These are phyloP conservation scores for Fusarium nematophilum DNA, from an alignment of 2,329 filamentous ascomycete genomes.

Conservation along the genomic window DNA sequence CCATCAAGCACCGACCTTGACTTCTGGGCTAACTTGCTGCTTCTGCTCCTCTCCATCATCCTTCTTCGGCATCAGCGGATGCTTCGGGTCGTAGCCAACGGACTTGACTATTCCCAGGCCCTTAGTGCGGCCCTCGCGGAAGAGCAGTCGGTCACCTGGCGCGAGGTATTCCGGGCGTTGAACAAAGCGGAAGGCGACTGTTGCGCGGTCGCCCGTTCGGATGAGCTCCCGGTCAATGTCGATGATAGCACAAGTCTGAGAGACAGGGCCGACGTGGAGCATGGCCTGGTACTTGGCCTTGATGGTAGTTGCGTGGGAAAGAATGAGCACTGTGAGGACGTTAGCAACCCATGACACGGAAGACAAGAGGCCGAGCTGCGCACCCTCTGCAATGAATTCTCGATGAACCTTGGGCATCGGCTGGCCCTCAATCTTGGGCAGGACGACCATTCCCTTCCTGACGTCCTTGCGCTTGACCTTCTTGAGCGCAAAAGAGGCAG, in stretches of 20 bases:
- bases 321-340: constrained; percentile 76
- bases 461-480: constrained; percentile 91
- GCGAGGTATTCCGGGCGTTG: constrained; percentile 93
- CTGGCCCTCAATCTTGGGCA: constrained; percentile 82
- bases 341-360: constrained; percentile 8
- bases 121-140: constrained; percentile 95
- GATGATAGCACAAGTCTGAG: constrained; percentile 96
- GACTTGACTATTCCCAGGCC: constrained; percentile 94
- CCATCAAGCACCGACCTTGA: constrained; percentile 40
- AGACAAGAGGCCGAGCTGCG: too few relatives aligned
- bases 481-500: constrained; percentile 90
- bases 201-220: constrained; percentile 91
- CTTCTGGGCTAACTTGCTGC: constrained; percentile 32
- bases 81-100: constrained; percentile 81
- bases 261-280: constrained; percentile 94
- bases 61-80: constrained; percentile 53
- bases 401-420: constrained; percentile 76
- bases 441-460: constrained; percentile 96
- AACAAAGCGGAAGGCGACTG: constrained; percentile 93
- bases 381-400: constrained; percentile 83
- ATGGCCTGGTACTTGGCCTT: constrained; percentile 98
- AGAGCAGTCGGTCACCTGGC: constrained; percentile 88
- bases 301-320: constrained; percentile 96
- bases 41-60: constrained; percentile 32
- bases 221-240: constrained; percentile 98